These are phyloP conservation scores for Mercurialis annua DNA, from an alignment of 345 rosid genomes.

Conservation along the genomic window DNA sequence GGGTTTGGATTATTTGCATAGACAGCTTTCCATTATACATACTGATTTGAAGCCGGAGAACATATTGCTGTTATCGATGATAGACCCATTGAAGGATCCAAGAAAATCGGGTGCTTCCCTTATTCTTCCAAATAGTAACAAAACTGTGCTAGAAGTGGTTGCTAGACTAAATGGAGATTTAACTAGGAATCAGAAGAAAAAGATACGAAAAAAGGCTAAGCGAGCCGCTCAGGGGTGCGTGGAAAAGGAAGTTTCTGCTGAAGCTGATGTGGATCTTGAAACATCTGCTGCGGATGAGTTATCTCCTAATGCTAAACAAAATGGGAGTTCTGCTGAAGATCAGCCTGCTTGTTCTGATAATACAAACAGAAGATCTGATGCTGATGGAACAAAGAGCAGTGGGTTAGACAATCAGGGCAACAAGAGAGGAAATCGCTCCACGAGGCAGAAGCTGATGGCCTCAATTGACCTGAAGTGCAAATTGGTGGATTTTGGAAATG, in stretches of 20 bases:
- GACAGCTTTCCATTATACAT: constrained; percentile 71
- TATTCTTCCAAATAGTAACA: constrained; percentile 43
- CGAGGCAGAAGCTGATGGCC: constrained; percentile 44
- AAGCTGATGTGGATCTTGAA: constrained; percentile 35
- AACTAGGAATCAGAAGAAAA: constrained; percentile 57
- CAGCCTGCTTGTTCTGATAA: constrained; percentile 32
- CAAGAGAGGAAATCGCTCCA: constrained; percentile 49
- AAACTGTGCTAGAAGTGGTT: constrained; percentile 30
- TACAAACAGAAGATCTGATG: constrained; percentile 33
- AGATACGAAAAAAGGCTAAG: constrained; percentile 57
- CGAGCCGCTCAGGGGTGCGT: constrained; percentile 49
- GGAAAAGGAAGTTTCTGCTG: constrained; percentile 40
- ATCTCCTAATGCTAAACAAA: constrained; percentile 23
- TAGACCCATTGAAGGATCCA: constrained; percentile 58
- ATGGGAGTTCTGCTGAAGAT: constrained; percentile 33
- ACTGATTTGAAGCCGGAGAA: constrained; percentile 74
- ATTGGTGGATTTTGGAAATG: constrained; percentile 77
- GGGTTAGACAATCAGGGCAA: constrained; percentile 27
- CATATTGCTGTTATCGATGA: constrained; percentile 53
- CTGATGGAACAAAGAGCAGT: constrained; percentile 36
- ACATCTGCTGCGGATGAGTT: constrained; percentile 35
- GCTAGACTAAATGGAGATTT: constrained; percentile 45
- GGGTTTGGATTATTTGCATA: constrained; percentile 68
- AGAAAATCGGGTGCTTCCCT: constrained; percentile 43
- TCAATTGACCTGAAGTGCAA: constrained; percentile 58